phyloP scores from a whole-genome alignment of 208 protist species.

The Trichomonas tenax region DNA sequence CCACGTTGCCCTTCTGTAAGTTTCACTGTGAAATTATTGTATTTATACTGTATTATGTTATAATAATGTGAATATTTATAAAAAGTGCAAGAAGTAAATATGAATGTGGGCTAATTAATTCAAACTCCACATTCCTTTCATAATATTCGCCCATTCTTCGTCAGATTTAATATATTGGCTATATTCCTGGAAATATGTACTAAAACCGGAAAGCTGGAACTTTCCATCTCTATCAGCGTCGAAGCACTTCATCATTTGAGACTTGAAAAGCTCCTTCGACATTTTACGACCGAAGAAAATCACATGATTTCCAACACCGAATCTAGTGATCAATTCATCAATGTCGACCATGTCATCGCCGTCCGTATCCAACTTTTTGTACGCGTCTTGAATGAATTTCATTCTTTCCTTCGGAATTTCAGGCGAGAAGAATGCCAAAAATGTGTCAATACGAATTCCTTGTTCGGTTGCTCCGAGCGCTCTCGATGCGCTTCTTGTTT shows the following conservation, averaged over 20 bases:
- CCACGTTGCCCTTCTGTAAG: too few species aligned
- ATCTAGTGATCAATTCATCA: background rate
- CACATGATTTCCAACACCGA: background rate
- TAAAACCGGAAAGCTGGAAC: background rate
- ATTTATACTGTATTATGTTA: too few species aligned
- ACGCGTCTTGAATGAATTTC: background rate
- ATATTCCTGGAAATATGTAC: background rate
- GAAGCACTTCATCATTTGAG: background rate
- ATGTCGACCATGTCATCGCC: background rate
- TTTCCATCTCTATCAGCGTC: background rate
- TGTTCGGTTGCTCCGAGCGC: background rate
- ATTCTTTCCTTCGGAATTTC: background rate
- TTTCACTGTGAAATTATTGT: too few species aligned
- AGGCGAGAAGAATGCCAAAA: background rate
- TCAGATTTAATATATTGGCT: background rate
- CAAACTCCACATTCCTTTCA: background rate
- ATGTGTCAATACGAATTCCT: background rate
- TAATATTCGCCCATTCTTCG: background rate
- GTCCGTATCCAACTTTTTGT: background rate
- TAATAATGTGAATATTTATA: too few species aligned
- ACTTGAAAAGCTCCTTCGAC: background rate
- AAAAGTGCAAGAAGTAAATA: background rate
- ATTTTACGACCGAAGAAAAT: background rate
- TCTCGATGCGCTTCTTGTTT: background rate
- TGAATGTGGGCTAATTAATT: background rate